Base-by-base conservation (phyloP, 2,329 filamentous ascomycete genomes). In the Mycogone perniciosa region DNA sequence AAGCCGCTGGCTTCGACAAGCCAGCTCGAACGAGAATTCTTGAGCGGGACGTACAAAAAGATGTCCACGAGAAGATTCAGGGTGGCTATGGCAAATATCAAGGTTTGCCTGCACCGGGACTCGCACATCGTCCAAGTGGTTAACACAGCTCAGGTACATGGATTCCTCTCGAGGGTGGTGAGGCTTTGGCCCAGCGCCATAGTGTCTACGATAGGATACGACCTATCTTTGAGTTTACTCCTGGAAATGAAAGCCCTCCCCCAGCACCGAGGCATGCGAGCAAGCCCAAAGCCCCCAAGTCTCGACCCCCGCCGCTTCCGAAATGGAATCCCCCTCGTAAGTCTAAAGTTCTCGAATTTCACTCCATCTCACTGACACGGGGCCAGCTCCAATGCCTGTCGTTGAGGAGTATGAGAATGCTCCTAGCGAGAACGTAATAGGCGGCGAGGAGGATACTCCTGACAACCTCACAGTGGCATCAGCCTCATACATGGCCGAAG, bases 71-170 rank as follows among this genome's bases (percentile, higher is more conserved):
- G 72, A 99, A 99, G 73, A 91, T 99, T 5, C 93, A 99, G 67
- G 93, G 92, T 57, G 93, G 93, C 11, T 97, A 97, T 68, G 93
- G 93, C 62, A 97, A 97, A 81, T 99, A 97, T 61, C 93, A 99
- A 75, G 91, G 87, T 89, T 64, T 41, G 70, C 60, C 29, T 7
- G 3, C 13, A 10, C 29, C 33, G 30, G 7, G 27, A 9, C 27
- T 20, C 20, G 20, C 20, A 20, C 27, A 7, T 44, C 1, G n/a
- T n/a, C 20, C 31, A 39, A 38, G 53, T 51, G 20, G 42, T 51
- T 57, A 46, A 57, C 47, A 54, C 40, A 34, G 8, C 11, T 37
- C 57, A 91, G 88, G 93, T 63, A 99, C 93, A 46, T 99, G 93
- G 91, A 93, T 99, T 45, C 93, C 93, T 6, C 80, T 99, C 6